phyloP scores from a whole-genome alignment of 306 rosid species.

The Dalbergia cochinchinensis region DNA sequence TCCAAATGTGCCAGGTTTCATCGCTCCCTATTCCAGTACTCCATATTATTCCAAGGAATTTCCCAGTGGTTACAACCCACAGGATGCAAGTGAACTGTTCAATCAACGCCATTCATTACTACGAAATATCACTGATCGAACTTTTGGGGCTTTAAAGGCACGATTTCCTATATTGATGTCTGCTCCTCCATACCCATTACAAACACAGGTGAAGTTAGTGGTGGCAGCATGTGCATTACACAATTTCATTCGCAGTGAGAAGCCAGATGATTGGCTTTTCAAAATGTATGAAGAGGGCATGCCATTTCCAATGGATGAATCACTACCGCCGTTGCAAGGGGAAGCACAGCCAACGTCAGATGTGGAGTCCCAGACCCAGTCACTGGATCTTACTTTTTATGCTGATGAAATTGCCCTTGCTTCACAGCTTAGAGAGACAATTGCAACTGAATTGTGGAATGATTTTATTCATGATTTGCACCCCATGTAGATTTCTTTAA shows the following conservation, averaged over 20 bases:
- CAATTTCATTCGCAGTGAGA: conserved; percentile 78
- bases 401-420: conserved; percentile 59
- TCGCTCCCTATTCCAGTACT: conserved; percentile 74
- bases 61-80: conserved; percentile 72
- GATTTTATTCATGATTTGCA: conserved; percentile 64
- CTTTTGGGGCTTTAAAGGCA: conserved; percentile 71
- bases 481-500: conserved; percentile 55
- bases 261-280: conserved; percentile 81
- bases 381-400: conserved; percentile 55
- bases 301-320: conserved; percentile 55
- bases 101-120: conserved; percentile 80
- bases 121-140: conserved; percentile 61
- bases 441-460: conserved; percentile 83
- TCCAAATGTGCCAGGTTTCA: conserved; percentile 80
- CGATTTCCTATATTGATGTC: conserved; percentile 85
- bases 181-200: conserved; percentile 87
- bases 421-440: conserved; percentile 64
- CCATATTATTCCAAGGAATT: conserved; percentile 63
- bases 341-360: conserved; percentile 47
- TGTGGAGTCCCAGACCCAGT: conserved; percentile 48
- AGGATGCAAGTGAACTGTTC: conserved; percentile 76
- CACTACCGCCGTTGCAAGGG: conserved; percentile 54
- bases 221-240: conserved; percentile 87
- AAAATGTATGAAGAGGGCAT: conserved; percentile 63
- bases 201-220: conserved; percentile 88